Evolutionary conservation across 2,329 filamentous ascomycete genomes (phyloP).

Genomic region (Venturia aucupariae): DNA sequence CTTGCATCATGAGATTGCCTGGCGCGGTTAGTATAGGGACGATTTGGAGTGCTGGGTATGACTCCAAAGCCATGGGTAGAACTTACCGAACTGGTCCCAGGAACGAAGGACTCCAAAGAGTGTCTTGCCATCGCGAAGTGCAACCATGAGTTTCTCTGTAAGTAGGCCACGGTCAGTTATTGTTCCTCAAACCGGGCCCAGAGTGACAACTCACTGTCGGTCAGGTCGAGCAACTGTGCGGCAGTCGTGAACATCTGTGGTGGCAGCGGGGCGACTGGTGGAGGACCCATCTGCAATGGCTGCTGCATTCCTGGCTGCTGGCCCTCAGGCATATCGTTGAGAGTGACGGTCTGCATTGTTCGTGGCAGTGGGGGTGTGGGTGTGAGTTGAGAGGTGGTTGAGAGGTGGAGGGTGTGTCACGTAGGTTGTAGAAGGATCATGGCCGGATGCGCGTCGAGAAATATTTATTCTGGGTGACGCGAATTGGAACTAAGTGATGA

Average conservation of each 20-base stretch:
- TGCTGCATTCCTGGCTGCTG: not conserved
- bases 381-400: not conserved
- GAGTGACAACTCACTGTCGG: constrained; percentile 66
- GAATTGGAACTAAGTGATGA: not conserved
- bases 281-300: constrained; percentile 13
- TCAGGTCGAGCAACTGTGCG: constrained; percentile 88
- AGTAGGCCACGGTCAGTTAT: constrained; percentile 14
- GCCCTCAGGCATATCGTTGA: constrained; percentile 15
- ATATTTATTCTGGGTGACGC: not conserved
- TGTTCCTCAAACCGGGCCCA: not conserved
- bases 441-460: not conserved
- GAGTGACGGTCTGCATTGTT: constrained; percentile 17
- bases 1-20: constrained; percentile 94
- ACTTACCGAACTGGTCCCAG: constrained; percentile 93
- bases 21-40: not conserved
- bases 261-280: constrained; percentile 54
- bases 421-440: constrained; percentile 4
- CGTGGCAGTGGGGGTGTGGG: not conserved
- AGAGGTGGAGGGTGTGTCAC: not conserved
- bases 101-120: constrained; percentile 84
- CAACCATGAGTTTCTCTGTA: constrained; percentile 86
- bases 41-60: too few relatives aligned
- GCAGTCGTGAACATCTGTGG: constrained; percentile 99
- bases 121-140: constrained; percentile 87
- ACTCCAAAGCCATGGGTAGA: not conserved